A percentile compares a stretch with the other conserved stretches of the same genome.
These are phyloP conservation scores for Rhodotorula sphaerocarpa DNA, from an alignment of 768 basidiomycete species.

Conservation along the genomic window DNA sequence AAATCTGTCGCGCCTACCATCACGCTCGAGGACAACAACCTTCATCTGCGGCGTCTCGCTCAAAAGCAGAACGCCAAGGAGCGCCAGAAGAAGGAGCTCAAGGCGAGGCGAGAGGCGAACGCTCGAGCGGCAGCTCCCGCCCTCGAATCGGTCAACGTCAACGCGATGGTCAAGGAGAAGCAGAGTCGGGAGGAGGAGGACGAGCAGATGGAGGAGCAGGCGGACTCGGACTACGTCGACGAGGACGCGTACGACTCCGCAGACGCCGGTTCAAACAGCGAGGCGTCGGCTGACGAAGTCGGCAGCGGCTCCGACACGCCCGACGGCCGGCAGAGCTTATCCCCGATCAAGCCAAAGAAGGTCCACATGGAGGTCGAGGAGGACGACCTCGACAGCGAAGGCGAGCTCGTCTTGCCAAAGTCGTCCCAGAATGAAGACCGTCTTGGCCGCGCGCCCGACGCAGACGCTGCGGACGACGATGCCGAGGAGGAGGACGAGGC, in stretches of 20 bases:
- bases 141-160: constrained; percentile 12
- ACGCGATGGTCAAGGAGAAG: constrained; percentile 14
- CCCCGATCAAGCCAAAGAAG: no score
- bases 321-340: neutral
- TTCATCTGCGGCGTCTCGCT: neutral
- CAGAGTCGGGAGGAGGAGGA: constrained; percentile 11
- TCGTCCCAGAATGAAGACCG: constrained; percentile 32
- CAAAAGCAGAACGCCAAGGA: neutral
- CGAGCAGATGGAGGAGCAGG: constrained; percentile 4
- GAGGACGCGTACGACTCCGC: neutral
- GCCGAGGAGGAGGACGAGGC: constrained; percentile 16
- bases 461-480: constrained; percentile 15
- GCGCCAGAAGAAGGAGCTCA: constrained; percentile 6
- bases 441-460: neutral
- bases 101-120: neutral
- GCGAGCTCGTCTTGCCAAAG: constrained; percentile 16
- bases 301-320: constrained; percentile 11
- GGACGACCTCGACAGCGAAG: constrained; percentile 23
- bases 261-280: neutral
- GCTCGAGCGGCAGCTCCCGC: neutral
- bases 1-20: neutral
- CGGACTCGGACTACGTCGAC: constrained; percentile 9
- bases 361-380: constrained; percentile 13
- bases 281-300: neutral
- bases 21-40: neutral